Evolutionary conservation across 1,284 basidiomycete species (phyloP).

Genomic region (Boletus nobilissimus): DNA sequence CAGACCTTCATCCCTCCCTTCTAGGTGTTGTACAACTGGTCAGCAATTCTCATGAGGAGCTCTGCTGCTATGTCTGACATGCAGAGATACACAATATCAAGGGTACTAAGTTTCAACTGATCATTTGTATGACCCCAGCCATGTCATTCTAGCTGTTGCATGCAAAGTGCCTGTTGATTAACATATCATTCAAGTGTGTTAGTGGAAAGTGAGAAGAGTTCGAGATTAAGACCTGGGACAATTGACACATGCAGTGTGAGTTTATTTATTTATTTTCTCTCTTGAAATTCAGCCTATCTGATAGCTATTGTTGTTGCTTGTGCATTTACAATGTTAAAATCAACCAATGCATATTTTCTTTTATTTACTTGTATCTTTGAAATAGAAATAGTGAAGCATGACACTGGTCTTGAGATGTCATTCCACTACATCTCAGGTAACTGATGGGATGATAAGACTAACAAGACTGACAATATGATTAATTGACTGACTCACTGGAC

Average conservation of each 20-base stretch:
- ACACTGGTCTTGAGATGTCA: not conserved
- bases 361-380: conserved; percentile 1
- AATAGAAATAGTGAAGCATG: not conserved
- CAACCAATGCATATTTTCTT: not conserved
- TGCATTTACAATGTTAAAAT: conserved; percentile 16
- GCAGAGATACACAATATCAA: not conserved
- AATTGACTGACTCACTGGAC: no score
- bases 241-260: conserved; percentile 5
- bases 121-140: conserved; percentile 8
- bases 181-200: conserved; percentile 26
- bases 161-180: conserved; percentile 9
- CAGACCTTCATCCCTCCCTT: conserved; percentile 44
- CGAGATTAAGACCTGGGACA: conserved; percentile 21
- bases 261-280: not conserved
- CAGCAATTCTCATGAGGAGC: not conserved
- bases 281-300: not conserved
- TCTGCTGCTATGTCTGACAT: conserved; percentile 25
- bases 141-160: conserved; percentile 15
- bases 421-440: conserved; percentile 8
- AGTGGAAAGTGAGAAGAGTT: conserved; percentile 22
- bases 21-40: not conserved
- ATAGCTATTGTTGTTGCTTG: conserved; percentile 10
- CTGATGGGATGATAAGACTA: no score
- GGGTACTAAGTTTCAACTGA: not conserved
- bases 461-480: no score